Evolutionary conservation across 352 stramenopile genomes (phyloP), one percentile per base, ranked within the genome.

Genomic region (Phytophthora colocasiae): DNA sequence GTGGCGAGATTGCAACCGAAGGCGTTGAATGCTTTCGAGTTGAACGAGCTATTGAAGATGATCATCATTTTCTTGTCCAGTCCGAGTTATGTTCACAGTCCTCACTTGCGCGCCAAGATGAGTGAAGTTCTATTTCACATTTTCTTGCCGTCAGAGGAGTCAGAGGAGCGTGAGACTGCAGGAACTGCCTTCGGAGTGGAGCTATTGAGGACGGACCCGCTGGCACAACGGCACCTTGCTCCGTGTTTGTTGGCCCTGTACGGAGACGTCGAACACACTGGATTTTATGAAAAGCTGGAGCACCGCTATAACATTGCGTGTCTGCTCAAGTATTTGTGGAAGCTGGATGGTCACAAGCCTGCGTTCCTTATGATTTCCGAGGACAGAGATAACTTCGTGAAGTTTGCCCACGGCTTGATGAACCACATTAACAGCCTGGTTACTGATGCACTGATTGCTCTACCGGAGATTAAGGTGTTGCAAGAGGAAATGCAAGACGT

Each of bases 391-490:
- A 95, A 80, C 39, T 99, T 99, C 66, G 93, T 99, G 58, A 98
- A 97, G 65, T 99, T 99, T 82, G 96, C 97, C 7, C 98, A 99
- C 67, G 97, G 97, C 14, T 90, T 99, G 61, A 98, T 99, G 73
- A 99, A 99, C 77, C 97, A 99, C 75, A 99, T 98, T 61, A 99
- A 99, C 70, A 85, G 91, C 34, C 75, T 99, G 31, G 97, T 99
- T 32, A 97, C 94, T 0, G 93, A 91, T 73, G 96, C 98, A 6
- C 95, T 99, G 63, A 97, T 98, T 50, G 98, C 97, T 24, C 63
- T 99, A 26, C 93, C 94, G 0, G 93, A 98, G 64, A 99, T 99
- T 71, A 96, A 98, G 56, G 63, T 81, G 31, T 69, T 98, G 6
- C 96, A 99, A 68, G 78, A 98, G 41, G 83, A 98, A 71, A 98